Evolutionary conservation across 2,329 filamentous ascomycete genomes (phyloP), one percentile per base, ranked within the genome.

Genomic region (Venturia nashicola): DNA sequence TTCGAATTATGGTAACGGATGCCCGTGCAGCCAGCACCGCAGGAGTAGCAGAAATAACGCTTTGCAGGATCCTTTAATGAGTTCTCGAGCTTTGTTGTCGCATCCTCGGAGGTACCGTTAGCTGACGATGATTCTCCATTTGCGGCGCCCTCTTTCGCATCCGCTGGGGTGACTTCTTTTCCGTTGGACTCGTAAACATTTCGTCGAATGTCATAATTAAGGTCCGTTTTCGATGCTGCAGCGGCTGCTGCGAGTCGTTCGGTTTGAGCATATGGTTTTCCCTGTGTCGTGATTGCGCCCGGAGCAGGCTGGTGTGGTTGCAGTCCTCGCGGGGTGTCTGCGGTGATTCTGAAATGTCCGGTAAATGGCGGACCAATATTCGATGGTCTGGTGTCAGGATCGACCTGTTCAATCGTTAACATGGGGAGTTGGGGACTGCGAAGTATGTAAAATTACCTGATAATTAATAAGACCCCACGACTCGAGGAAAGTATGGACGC

Each of bases 381-480:
- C 1, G 94, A 97, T 11, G 94, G 94, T 65, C 94, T 85, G 68
- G 94, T 92, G 73, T 97, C 93, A 39, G 93, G 90, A 76, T 99
- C 94, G 71, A 99, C 93, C 93, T 97, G 67, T 27, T 6, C 39
- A 32, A 27, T 48, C 40, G 61, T 63, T 57, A 63, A 48, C 12
- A n/a, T 27, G n/a, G n/a, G 5, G 16, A n/a, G 12, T 18, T 23
- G 6, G 14, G 6, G n/a, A n/a, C 23, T 18, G 46, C 42, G 12
- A 14, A n/a, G 18, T 34, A 14, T 32, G 18, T 16, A 66, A 39
- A 68, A 75, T 67, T 81, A 96, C 93, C 82, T 99, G 94, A 73
- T 99, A 99, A 77, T 99, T 99, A 75, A 99, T 97, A 71, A 99
- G 80, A 8, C 94, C 94, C 94, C 94, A 99, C 74, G 97, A 93